A percentile compares a stretch with the other conserved stretches of the same genome.
Evolutionary conservation across 1,284 basidiomycete genomes (phyloP).

Genomic region (Cryptococcus deneoformans): DNA sequence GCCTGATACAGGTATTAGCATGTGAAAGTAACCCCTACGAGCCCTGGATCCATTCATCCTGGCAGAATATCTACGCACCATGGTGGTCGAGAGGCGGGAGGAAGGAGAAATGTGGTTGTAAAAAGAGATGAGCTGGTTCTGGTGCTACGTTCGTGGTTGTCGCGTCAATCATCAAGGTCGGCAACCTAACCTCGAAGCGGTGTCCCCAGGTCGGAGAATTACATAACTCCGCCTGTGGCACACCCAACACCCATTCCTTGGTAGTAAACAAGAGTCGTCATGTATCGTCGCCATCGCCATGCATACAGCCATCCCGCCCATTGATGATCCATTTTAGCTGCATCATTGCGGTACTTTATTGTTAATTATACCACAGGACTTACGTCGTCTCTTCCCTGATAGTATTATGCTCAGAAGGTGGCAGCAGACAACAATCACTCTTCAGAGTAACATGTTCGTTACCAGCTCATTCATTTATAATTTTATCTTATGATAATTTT

Average conservation of each 20-base stretch:
- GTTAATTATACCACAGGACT: neutral
- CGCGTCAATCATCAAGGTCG: neutral
- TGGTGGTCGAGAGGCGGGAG: neutral
- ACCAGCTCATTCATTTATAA: neutral
- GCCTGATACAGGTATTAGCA: neutral
- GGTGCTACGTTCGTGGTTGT: neutral
- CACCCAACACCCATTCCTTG: too few relatives aligned
- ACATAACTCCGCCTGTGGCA: neutral
- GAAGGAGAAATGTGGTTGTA: too few relatives aligned
- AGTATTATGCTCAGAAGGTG: neutral
- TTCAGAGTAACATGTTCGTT: neutral
- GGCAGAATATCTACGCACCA: neutral
- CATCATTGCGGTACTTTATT: too few relatives aligned
- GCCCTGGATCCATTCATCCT: conserved; percentile 9
- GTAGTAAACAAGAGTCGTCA: too few relatives aligned
- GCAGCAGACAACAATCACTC: neutral
- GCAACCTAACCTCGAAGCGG: neutral
- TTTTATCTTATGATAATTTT: too few relatives aligned
- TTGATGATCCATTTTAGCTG: too few relatives aligned
- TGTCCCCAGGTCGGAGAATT: neutral
- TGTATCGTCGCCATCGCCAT: too few relatives aligned
- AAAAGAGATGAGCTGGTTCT: too few relatives aligned
- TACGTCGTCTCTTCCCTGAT: too few relatives aligned
- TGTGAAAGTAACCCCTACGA: conserved; percentile 3
- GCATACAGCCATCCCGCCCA: too few relatives aligned